Base-by-base conservation (phyloP, 2,329 filamentous ascomycete species). In the Talaromyces atroroseus region DNA sequence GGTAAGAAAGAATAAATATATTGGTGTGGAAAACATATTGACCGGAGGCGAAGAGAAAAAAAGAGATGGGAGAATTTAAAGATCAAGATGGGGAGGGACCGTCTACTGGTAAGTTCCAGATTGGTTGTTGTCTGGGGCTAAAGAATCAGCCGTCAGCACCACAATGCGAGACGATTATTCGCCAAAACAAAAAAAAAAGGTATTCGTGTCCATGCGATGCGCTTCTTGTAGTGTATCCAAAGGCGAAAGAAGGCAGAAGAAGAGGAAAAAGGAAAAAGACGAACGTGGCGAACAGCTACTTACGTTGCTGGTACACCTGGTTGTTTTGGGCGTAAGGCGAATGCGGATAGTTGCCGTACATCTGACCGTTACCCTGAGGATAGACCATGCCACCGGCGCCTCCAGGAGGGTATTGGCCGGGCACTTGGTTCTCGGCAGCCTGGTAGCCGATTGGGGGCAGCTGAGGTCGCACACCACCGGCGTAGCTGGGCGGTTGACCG, bases 381-480 rank as follows among this genome's bases (percentile, higher is more conserved):
- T 78, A 78, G 56, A 78, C 76, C 65, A 78, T 75, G 21, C 72
- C 74, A 53, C 69, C 68, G 52, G 70, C 71, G 51, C 70, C 79
- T 16, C 85, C 83, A n/a, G 82, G 79, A 42, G 85, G 81, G 65
- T 90, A 90, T 64, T 87, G 84, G 58, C 71, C 78, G 69, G 79
- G 76, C 21, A 80, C 76, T 63, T 81, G 78, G 54, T 76, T 75
- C 49, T 80, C 77, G 29, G 76, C 75, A 48, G 83, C 78, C 66
- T 87, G 83, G 65, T 90, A 92, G 12, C 85, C 86, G 66, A 91
- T 89, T 1, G 88, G 88, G 47, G 88, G 88, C 29, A 91, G 77
- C 66, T 90, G 88, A 56, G 85, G 80, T 45, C 82, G 79, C 48
- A 81, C 79, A 60, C 71, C 74, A 61, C 74, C 75, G 61, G 77